Percentiles rank a stretch among this genome's conserved stretches.
phyloP scores from a whole-genome alignment of 768 basidiomycete genomes.

The Hericium alpestre region DNA sequence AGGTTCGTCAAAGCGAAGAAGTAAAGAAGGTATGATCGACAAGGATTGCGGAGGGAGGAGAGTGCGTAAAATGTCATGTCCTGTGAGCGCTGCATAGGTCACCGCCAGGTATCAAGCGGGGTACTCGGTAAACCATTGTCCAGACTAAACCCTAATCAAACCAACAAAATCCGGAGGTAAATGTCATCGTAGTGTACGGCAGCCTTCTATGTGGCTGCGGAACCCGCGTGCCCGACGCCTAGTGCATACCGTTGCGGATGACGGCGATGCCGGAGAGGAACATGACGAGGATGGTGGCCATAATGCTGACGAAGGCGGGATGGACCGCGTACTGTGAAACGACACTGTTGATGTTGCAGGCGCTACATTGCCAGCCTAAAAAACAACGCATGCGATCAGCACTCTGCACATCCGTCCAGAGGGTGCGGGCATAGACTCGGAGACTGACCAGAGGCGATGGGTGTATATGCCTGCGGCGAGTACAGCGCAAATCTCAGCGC shows the following conservation, averaged over 20 bases:
- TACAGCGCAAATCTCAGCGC: slow-evolving; percentile 78
- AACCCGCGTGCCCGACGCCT: not conserved
- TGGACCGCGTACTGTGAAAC: slow-evolving; percentile 30
- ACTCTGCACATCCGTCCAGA: not conserved
- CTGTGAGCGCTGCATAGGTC: not conserved
- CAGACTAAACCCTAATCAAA: not conserved
- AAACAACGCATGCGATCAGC: not conserved
- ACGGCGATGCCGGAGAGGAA: slow-evolving; percentile 57
- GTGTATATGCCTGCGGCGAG: slow-evolving; percentile 62
- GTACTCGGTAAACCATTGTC: slow-evolving; percentile 2
- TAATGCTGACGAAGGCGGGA: slow-evolving; percentile 44
- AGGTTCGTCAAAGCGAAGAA: not conserved
- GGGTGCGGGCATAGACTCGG: not conserved
- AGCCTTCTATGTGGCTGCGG: too few relatives aligned
- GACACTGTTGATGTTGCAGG: slow-evolving; percentile 32
- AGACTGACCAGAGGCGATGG: slow-evolving; percentile 40
- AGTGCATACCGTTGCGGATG: slow-evolving; percentile 28
- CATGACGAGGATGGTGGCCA: slow-evolving; percentile 50
- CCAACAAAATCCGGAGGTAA: not conserved
- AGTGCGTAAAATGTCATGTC: not conserved
- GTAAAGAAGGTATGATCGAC: not conserved
- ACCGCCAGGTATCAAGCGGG: not conserved
- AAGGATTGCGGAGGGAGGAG: not conserved
- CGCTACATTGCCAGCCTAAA: slow-evolving; percentile 46
- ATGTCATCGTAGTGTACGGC: too few relatives aligned